Base-by-base conservation (phyloP, 2,329 filamentous ascomycete species). In the Pestalotiopsis sp. region DNA sequence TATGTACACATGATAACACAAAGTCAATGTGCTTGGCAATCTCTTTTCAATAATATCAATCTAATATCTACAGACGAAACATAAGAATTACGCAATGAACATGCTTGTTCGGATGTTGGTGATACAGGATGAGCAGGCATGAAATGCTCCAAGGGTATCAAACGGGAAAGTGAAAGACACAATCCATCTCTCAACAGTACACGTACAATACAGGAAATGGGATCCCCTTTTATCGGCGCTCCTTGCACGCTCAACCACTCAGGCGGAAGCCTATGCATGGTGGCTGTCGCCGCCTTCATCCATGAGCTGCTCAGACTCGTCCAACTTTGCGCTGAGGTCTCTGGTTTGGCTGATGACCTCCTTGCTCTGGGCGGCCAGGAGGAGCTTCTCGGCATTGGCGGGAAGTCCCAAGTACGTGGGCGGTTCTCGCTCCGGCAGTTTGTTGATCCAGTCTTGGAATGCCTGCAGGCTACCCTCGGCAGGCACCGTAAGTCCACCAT, bases 351-450 rank as follows among this genome's bases (percentile, higher is more conserved):
- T 88, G 75, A 98, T 91, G 88, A 98, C 91, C 76, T 91, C 93
- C 77, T 89, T 89, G 58, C 95, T 97, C 76, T 97, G 90, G 2
- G 93, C 95, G 14, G 97, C 93, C 40, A 99, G 86, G 75, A 99
- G 81, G 78, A 99, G 79, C 83, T 98, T 99, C 89, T 99, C 96
- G 23, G 96, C 96, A 79, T 99, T 98, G 36, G 94, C 93, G 45
- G 96, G 96, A 73, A 99, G 82, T 25, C 96, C 97, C 17, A 99
- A 86, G 78, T 97, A 99, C 0, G 94, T 97, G 4, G 96, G 96
- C 36, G 97, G 97, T 80, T 99, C 96, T 75, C 96, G 90, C 86
- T 99, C 96, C 0, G 96, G 96, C 70, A 99, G 85, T 70, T 89
- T 90, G 75, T 97, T 93, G 70, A 99, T 93, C 97, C 97, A 99